These are phyloP conservation scores for Ganoderma sp. DNA, from an alignment of 1,284 basidiomycete species.

Conservation along the genomic window DNA sequence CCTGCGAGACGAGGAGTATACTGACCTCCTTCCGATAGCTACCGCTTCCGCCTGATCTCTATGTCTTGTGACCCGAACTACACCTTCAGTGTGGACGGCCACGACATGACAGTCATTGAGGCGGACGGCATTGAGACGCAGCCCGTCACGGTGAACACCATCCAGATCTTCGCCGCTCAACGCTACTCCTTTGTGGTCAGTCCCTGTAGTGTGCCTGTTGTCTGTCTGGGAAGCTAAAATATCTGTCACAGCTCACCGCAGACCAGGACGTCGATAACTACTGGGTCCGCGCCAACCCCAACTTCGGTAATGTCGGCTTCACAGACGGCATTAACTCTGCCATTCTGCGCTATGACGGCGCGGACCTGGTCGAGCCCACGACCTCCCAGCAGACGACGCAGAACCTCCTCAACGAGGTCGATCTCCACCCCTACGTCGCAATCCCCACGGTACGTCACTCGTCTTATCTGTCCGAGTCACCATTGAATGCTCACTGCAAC, in stretches of 20 bases:
- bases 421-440: slow-evolving; percentile 30
- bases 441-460: slow-evolving; percentile 18
- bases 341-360: slow-evolving; percentile 42
- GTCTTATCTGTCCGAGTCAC: background rate
- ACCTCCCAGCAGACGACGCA: slow-evolving; percentile 34
- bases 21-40: slow-evolving; percentile 29
- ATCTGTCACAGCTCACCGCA: slow-evolving; percentile 21
- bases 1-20: background rate
- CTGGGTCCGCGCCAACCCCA: slow-evolving; percentile 39
- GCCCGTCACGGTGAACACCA: slow-evolving; percentile 41
- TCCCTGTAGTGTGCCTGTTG: background rate
- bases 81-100: slow-evolving; percentile 44
- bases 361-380: slow-evolving; percentile 51
- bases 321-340: slow-evolving; percentile 46
- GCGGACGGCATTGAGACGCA: slow-evolving; percentile 42
- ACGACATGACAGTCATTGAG: slow-evolving; percentile 45
- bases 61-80: slow-evolving; percentile 46
- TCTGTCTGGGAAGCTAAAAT: background rate
- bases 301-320: slow-evolving; percentile 39
- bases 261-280: slow-evolving; percentile 29
- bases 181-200: slow-evolving; percentile 40
- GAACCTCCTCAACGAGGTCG: slow-evolving; percentile 38
- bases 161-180: slow-evolving; percentile 47
- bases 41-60: slow-evolving; percentile 54
- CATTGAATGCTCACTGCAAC: background rate